These are phyloP conservation scores for Pseudonitzschia multiseries DNA, from an alignment of 108 stramenopile species.

Conservation along the genomic window DNA sequence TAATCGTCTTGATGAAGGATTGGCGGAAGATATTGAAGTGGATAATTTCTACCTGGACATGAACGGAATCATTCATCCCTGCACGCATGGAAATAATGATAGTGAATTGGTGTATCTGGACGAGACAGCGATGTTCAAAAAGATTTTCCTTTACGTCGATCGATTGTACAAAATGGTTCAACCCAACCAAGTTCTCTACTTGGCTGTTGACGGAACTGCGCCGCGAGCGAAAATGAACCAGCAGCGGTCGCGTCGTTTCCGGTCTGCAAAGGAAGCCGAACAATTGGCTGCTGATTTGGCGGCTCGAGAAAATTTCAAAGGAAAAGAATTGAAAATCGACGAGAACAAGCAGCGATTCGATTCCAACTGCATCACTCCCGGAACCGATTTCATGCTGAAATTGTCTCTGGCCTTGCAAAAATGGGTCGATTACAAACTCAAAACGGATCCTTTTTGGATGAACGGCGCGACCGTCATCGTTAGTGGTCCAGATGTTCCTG, in stretches of 20 bases:
- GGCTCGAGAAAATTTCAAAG: constrained; percentile 60
- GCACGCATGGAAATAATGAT: constrained; percentile 91
- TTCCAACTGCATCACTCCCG: constrained; percentile 99
- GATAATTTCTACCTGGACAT: constrained; percentile 99
- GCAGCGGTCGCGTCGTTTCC: constrained; percentile 97
- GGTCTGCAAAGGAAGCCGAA: constrained; percentile 92
- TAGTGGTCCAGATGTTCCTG: constrained; percentile 97
- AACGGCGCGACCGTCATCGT: constrained; percentile 87
- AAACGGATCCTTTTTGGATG: constrained; percentile 94
- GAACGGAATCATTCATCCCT: constrained; percentile 99
- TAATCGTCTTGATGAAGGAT: constrained; percentile 79
- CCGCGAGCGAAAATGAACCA: constrained; percentile 99
- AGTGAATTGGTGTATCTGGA: constrained; percentile 84
- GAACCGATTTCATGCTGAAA: constrained; percentile 98
- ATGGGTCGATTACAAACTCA: constrained; percentile 91
- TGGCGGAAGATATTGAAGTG: constrained; percentile 48
- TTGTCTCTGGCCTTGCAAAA: constrained; percentile 87
- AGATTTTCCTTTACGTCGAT: constrained; percentile 96
- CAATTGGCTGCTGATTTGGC: constrained; percentile 78
- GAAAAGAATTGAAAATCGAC: constrained; percentile 32
- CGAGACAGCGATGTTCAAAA: constrained; percentile 96
- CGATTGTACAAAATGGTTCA: constrained; percentile 92
- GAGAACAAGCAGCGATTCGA: constrained; percentile 78
- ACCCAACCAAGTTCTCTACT: constrained; percentile 84
- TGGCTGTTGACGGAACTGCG: constrained; percentile 99